These are phyloP conservation scores for Solanum etuberosum DNA, from an alignment of 257 asterid genomes.

Conservation along the genomic window DNA sequence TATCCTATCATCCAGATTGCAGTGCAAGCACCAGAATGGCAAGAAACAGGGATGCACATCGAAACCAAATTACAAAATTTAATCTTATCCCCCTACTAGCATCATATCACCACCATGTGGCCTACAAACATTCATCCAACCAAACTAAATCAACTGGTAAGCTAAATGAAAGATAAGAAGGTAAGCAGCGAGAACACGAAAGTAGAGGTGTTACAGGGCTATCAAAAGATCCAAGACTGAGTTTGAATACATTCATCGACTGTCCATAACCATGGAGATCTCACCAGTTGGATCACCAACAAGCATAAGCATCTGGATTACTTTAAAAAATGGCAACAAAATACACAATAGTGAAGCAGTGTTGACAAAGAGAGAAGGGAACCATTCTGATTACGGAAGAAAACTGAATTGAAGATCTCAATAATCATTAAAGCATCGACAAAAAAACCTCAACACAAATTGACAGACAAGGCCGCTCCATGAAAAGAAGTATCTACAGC, in stretches of 20 bases:
- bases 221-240: too few relatives aligned
- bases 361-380: not conserved
- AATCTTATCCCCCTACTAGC: not conserved
- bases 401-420: not conserved
- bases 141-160: not conserved
- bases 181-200: not conserved
- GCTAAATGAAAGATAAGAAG: not conserved
- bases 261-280: too few relatives aligned
- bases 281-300: not conserved
- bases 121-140: not conserved
- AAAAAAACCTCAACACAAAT: too few relatives aligned
- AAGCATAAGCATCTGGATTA: too few relatives aligned
- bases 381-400: not conserved
- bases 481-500: not conserved
- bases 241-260: too few relatives aligned
- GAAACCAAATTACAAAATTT: not conserved
- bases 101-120: not conserved
- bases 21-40: not conserved
- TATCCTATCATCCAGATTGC: not conserved
- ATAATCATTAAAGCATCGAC: too few relatives aligned
- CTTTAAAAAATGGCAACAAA: not conserved
- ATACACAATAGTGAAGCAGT: not conserved
- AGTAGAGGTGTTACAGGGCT: not conserved
- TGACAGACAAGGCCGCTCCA: not conserved
- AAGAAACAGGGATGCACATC: not conserved